A percentile compares a stretch with the other conserved stretches of the same genome.
These are phyloP conservation scores for Kodamaea lidongshanica DNA, from an alignment of 805 yeast species.

Conservation along the genomic window DNA sequence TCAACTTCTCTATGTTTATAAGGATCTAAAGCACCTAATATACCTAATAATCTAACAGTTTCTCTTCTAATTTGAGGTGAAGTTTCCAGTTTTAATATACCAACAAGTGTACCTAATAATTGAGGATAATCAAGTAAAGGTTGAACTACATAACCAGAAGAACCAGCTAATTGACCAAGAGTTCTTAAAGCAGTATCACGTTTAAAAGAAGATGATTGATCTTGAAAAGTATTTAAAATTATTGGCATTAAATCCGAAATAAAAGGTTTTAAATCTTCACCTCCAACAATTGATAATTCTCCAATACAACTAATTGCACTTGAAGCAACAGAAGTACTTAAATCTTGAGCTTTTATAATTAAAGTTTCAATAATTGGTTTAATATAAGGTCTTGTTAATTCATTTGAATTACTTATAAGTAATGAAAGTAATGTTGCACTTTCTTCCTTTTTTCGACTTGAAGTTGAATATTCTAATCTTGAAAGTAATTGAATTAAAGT, in stretches of 20 bases:
- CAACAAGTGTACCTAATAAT: slow-evolving; percentile 71
- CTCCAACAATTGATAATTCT: slow-evolving; percentile 81
- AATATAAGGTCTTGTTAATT: slow-evolving; percentile 83
- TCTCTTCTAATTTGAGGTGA: slow-evolving; percentile 74
- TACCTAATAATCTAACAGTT: slow-evolving; percentile 84
- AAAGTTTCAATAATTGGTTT: slow-evolving; percentile 85
- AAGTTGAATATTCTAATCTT: slow-evolving; percentile 74
- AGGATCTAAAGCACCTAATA: slow-evolving; percentile 94
- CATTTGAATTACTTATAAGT: slow-evolving; percentile 70
- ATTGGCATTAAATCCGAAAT: slow-evolving; percentile 79
- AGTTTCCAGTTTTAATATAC: slow-evolving; percentile 74
- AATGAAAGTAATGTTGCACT: slow-evolving; percentile 70
- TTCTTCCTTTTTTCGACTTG: slow-evolving; percentile 74
- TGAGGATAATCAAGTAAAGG: slow-evolving; percentile 92
- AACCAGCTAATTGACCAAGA: slow-evolving; percentile 80
- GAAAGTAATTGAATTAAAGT: slow-evolving; percentile 80
- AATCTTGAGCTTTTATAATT: slow-evolving; percentile 66
- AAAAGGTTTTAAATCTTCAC: slow-evolving; percentile 72
- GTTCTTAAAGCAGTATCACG: slow-evolving; percentile 86
- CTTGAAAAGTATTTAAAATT: slow-evolving; percentile 80
- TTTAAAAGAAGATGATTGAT: slow-evolving; percentile 81
- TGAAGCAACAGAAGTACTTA: slow-evolving; percentile 76
- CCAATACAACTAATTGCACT: slow-evolving; percentile 85
- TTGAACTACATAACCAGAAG: slow-evolving; percentile 92
- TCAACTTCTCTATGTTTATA: slow-evolving; percentile 91